Evolutionary conservation across 495 filamentous ascomycete species (phyloP).

Genomic region (Daldinia bambusicola): DNA sequence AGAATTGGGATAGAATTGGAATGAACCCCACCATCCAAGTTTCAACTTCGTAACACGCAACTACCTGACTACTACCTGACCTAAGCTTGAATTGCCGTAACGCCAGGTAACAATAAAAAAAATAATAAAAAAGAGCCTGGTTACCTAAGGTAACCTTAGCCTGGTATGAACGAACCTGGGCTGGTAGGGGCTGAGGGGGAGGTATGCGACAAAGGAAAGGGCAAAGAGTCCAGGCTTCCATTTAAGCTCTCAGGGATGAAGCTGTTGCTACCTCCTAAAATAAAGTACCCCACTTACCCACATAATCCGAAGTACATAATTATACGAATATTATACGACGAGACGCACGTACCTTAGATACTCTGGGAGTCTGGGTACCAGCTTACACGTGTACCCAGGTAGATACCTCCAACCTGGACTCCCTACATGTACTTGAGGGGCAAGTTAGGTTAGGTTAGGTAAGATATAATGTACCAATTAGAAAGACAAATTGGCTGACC

Average conservation of each 20-base stretch:
- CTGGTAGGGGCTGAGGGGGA: no score
- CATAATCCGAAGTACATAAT: neutral
- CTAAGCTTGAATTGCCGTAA: neutral
- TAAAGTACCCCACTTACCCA: slow-evolving; percentile 1
- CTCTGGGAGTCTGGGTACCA: no score
- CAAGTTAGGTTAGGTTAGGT: neutral
- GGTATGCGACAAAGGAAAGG: neutral
- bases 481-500: slow-evolving; percentile 20
- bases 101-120: no score
- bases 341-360: neutral
- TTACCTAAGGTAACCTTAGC: no score
- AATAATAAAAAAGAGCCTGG: neutral
- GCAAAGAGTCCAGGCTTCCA: neutral
- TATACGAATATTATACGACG: slow-evolving; percentile 5
- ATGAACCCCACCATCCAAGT: slow-evolving; percentile 23
- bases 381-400: no score
- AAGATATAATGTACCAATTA: slow-evolving; percentile 21
- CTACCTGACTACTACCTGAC: no score
- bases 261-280: slow-evolving; percentile 1
- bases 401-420: no score
- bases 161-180: no score
- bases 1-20: neutral
- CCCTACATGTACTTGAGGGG: no score
- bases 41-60: slow-evolving; percentile 2
- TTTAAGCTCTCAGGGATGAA: neutral